phyloP scores from a whole-genome alignment of 192 early-diverging fungal genomes.

The Gryganskiella cystojenkinii region DNA sequence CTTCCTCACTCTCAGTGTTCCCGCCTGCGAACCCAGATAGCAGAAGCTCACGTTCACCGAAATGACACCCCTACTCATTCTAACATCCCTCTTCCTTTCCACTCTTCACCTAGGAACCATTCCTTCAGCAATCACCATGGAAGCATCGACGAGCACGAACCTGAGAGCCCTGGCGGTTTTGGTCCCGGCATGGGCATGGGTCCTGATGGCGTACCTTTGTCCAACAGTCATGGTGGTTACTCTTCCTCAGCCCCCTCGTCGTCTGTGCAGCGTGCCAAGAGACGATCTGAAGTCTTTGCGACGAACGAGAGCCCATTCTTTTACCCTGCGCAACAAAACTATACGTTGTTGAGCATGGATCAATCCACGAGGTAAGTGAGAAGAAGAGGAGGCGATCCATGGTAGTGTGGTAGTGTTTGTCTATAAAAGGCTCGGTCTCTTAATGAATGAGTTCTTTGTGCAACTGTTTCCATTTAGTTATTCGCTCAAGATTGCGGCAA shows the following conservation, averaged over 20 bases:
- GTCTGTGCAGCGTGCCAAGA: slow-evolving; percentile 2
- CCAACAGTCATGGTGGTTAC: slow-evolving; percentile 11
- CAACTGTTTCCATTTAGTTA: slow-evolving; percentile 46
- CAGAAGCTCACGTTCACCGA: no score
- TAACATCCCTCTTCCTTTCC: not conserved
- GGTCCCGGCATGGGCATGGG: slow-evolving; percentile 15
- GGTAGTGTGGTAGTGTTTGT: no score
- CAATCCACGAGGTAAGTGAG: slow-evolving; percentile 56
- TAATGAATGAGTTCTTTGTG: not conserved
- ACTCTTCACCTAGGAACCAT: slow-evolving; percentile 8
- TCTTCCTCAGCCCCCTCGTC: slow-evolving; percentile 31
- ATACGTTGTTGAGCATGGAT: slow-evolving; percentile 74
- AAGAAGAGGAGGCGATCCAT: no score
- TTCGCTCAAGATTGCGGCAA: slow-evolving; percentile 71
- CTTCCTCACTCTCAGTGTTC: no score
- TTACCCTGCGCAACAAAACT: slow-evolving; percentile 69
- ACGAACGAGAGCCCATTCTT: slow-evolving; percentile 77
- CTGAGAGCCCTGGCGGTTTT: slow-evolving; percentile 22
- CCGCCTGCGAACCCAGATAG: no score
- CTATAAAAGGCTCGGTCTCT: not conserved
- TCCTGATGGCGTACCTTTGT: slow-evolving; percentile 10
- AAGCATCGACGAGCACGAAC: slow-evolving; percentile 19
- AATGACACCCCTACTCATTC: no score
- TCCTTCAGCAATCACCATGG: slow-evolving; percentile 29
- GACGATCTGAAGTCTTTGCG: slow-evolving; percentile 50